Base-by-base conservation (phyloP, 768 basidiomycete genomes). In the Suillus plorans region DNA sequence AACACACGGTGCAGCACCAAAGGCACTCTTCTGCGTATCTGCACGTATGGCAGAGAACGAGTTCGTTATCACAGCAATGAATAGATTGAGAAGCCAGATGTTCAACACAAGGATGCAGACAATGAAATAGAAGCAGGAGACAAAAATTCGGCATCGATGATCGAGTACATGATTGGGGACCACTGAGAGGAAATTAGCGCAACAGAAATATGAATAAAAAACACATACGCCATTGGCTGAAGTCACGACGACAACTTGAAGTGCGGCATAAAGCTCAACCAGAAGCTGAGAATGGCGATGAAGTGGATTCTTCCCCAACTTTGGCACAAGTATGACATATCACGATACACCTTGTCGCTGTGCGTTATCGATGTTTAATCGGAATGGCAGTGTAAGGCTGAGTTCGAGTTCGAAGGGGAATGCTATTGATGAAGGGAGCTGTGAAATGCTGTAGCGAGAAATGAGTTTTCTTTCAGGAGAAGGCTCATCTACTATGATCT, bases 51-150 rank as follows among this genome's bases (percentile, higher is more conserved):
- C 92, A 20, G 87, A 87, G 74, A 99, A 99, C 0, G 93, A 92
- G 71, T 94, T 91, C 36, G 94, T 94, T 67, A 97, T 96, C n/a
- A 97, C 95, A 20, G 96, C 95, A 63, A 97, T 93, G 73, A 96
- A 91, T 52, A 97, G 77, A 73, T 95, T 95, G 81, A 96, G 89
- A 64, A 97, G 82, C 93, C 93, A 94, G 74, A 97, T 94, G 76
- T 98, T 97, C 69, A 98, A 83, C 28, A 97, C 84, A 68, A 99
- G 79, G 66, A 98, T 80, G 63, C 89, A 89, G 37, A 88, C 77
- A 66, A 98, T 89, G 80, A 93, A 97, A 79, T 93, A 98, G 64
- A 95, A 80, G 67, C 85, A 90, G 1, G 94, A 92, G n/a, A 89
- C 78, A 92, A 77, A n/a, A 89, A 96, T 72, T 99, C 97, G 0